A percentile compares a stretch with the other conserved stretches of the same genome.
Conservation (phyloP, 176 grass and related monocot species). For the Calamus simplicifolius region DNA sequence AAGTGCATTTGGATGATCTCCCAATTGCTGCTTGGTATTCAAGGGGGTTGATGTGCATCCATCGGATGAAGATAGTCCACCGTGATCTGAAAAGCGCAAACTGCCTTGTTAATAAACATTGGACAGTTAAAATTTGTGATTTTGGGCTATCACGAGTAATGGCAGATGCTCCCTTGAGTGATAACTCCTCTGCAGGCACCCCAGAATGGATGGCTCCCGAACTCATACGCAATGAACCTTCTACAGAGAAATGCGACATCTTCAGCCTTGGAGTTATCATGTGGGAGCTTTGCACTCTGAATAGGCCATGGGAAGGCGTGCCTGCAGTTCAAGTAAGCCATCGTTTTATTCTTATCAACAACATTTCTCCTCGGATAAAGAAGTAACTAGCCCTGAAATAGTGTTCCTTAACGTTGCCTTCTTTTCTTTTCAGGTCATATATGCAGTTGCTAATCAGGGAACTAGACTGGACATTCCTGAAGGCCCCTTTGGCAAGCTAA, state of each 20-base stretch:
- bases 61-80: conserved; percentile 95
- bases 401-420: not conserved
- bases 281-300: conserved; percentile 98
- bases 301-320: conserved; percentile 83
- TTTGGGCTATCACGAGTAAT: conserved; percentile 87
- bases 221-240: conserved; percentile 85
- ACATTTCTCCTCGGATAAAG: too few relatives aligned
- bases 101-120: conserved; percentile 95
- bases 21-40: not conserved
- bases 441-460: conserved; percentile 73
- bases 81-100: conserved; percentile 98
- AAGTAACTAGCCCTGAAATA: too few relatives aligned
- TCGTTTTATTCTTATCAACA: conserved; percentile 1
- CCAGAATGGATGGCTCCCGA: conserved; percentile 99
- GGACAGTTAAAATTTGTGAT: conserved; percentile 95
- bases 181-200: conserved; percentile 89
- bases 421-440: conserved; percentile 49
- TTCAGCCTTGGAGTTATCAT: conserved; percentile 97
- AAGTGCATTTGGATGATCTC: not conserved
- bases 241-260: conserved; percentile 97
- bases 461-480: conserved; percentile 79
- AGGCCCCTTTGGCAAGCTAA: conserved; percentile 90
- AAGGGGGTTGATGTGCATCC: conserved; percentile 98
- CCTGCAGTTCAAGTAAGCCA: conserved; percentile 81
- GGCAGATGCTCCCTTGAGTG: conserved; percentile 59